Evolutionary conservation across 2,329 filamentous ascomycete genomes (phyloP), one percentile per base, ranked within the genome.

Genomic region (Colletotrichum tanaceti): DNA sequence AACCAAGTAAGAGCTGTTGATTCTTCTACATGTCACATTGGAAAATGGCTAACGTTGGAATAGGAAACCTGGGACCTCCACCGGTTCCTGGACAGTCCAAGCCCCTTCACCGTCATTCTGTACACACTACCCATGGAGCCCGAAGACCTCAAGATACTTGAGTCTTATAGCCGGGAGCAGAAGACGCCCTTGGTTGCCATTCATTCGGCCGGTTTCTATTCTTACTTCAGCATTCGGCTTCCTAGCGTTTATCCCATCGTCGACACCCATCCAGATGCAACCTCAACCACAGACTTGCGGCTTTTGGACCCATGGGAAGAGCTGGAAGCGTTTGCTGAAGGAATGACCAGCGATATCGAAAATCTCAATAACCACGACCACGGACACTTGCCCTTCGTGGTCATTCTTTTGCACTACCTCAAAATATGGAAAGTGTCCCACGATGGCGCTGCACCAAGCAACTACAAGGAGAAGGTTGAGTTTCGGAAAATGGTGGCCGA

Each of bases 181-280:
- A 85, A 88, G 58, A 91, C 92, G 20, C 94, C 96, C 0, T 82
- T 94, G 16, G 86, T 98, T 66, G 90, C 94, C 72, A 87, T 96
- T 52, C 93, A 97, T 77, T 97, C 91, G n/a, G 87, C 92, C 47
- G 96, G 96, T 35, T 98, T 97, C 81, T 97, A 96, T 79, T 92
- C 93, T 2, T 93, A 92, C 73, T 97, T 98, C 78, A 91, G 90
- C n/a, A 84, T 97, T 35, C 85, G 88, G 73, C 83, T 97, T 35
- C 91, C 93, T 11, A 84, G 89, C n/a, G 88, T 90, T 35, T 97
- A 97, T 74, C 94, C 95, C 5, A 92, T 99, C 65, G 92, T 99
- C 71, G 95, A 99, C 77, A 98, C 96, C 52, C 96, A 99, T 76
- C 96, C 96, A 0, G 94, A 97, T 71, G 89, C 93, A 47, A 92